Percentiles rank a stretch among this genome's conserved stretches.
phyloP scores from a whole-genome alignment of 345 rosid species.

The Rhodamnia argentea region DNA sequence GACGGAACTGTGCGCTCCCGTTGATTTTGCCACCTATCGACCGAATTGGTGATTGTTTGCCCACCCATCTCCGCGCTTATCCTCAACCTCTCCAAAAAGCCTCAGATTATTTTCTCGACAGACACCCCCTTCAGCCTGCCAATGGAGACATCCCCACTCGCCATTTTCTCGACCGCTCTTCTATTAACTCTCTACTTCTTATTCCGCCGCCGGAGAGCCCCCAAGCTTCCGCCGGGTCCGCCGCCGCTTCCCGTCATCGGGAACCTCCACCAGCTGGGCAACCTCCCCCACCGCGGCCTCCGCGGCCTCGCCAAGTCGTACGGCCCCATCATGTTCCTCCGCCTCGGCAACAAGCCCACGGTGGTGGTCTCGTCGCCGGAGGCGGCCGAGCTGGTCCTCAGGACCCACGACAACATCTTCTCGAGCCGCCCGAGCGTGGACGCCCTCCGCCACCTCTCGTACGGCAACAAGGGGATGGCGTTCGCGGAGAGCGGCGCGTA shows the following conservation, averaged over 20 bases:
- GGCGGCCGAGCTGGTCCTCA: slow-evolving; percentile 27
- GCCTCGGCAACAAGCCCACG: slow-evolving; percentile 24
- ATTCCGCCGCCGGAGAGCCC: neutral
- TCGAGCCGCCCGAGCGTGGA: slow-evolving; percentile 20
- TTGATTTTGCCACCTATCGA: too few relatives aligned
- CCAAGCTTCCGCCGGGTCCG: neutral
- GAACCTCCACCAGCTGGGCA: slow-evolving; percentile 38
- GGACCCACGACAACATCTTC: slow-evolving; percentile 21
- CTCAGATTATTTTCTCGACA: too few relatives aligned
- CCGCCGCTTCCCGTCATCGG: neutral
- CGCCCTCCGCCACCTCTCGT: neutral
- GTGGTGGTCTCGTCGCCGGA: slow-evolving; percentile 32
- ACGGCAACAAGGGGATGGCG: slow-evolving; percentile 12
- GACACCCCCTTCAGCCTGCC: neutral
- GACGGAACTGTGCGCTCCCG: too few relatives aligned
- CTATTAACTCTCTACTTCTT: neutral
- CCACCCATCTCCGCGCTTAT: neutral
- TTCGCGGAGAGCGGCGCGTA: slow-evolving; percentile 18
- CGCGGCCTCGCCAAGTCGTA: slow-evolving; percentile 19
- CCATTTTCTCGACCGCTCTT: neutral
- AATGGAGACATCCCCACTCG: neutral
- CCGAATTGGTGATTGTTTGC: too few relatives aligned
- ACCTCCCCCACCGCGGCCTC: slow-evolving; percentile 24
- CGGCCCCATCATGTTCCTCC: slow-evolving; percentile 37
- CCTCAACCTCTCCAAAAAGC: neutral